Percentiles rank a stretch among this genome's conserved stretches.
Evolutionary conservation across 2,329 filamentous ascomycete genomes (phyloP).

Genomic region (Lojkania enalia): DNA sequence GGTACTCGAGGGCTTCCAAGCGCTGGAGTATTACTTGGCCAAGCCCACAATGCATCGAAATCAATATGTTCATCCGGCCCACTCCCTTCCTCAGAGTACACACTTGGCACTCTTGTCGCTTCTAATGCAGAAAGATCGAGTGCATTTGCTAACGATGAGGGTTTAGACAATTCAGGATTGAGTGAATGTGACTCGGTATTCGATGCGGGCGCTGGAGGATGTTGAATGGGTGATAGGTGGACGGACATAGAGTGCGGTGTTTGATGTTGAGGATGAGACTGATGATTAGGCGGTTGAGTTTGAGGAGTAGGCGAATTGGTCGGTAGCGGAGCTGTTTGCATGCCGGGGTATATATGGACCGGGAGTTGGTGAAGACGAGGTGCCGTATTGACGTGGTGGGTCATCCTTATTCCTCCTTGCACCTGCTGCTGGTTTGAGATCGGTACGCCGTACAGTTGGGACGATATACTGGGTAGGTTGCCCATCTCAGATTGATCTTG

Average conservation of each 20-base stretch:
- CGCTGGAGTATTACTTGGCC: slow-evolving; percentile 43
- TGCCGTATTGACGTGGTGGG: slow-evolving; percentile 20
- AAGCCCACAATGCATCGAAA: slow-evolving; percentile 48
- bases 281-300: slow-evolving; percentile 3
- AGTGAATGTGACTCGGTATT: slow-evolving; percentile 6
- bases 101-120: slow-evolving; percentile 33
- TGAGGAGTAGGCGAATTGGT: slow-evolving; percentile 19
- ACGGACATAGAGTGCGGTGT: slow-evolving; percentile 29
- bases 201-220: slow-evolving; percentile 18
- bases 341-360: slow-evolving; percentile 42
- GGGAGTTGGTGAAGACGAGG: slow-evolving; percentile 39
- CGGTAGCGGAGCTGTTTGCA: slow-evolving; percentile 33
- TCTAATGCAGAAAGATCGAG: slow-evolving; percentile 45
- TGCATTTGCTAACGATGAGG: slow-evolving; percentile 38
- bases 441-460: slow-evolving; percentile 35
- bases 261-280: slow-evolving; percentile 8
- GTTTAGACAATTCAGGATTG: slow-evolving; percentile 14
- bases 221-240: slow-evolving; percentile 36
- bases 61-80: slow-evolving; percentile 45
- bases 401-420: background rate
- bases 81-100: slow-evolving; percentile 39
- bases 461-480: slow-evolving; percentile 38
- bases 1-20: slow-evolving; percentile 30
- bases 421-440: slow-evolving; percentile 14
- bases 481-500: slow-evolving; percentile 27